Conservation (phyloP, 2,329 filamentous ascomycete species). For the Microdochium trichocladiopsis region DNA sequence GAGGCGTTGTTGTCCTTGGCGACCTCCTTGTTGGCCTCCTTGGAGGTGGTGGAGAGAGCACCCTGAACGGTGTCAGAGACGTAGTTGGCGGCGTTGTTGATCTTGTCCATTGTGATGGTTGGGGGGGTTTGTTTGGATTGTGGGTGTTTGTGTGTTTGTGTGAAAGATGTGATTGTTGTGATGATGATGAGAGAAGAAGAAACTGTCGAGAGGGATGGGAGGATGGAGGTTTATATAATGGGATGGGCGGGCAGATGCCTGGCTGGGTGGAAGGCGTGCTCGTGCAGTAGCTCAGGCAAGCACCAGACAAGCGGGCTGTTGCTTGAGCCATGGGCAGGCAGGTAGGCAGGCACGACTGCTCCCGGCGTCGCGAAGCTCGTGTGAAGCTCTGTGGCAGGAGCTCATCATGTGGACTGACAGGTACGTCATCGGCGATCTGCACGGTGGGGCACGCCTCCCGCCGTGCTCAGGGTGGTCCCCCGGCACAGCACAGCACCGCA, state of each 20-base stretch:
- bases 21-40: conserved; percentile 64
- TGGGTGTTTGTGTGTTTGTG: conserved; percentile 9
- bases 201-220: background rate
- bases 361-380: background rate
- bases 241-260: background rate
- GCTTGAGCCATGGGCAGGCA: background rate
- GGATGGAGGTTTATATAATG: background rate
- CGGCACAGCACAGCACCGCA: background rate
- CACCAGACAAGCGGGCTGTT: background rate
- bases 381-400: background rate
- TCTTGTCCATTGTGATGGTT: conserved; percentile 38
- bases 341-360: background rate
- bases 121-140: conserved; percentile 6
- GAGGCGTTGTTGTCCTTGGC: conserved; percentile 53
- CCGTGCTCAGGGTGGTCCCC: background rate
- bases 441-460: background rate
- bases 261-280: background rate
- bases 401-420: background rate
- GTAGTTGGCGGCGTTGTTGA: conserved; percentile 62
- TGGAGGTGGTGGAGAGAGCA: conserved; percentile 46
- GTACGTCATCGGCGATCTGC: background rate
- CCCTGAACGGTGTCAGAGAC: conserved; percentile 58
- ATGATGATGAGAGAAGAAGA: conserved; percentile 1
- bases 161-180: background rate
- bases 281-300: background rate